Percentiles rank a stretch among this genome's conserved stretches.
These are phyloP conservation scores for Ceratobasidium sp. DNA, from an alignment of 1,284 basidiomycete genomes.

Conservation along the genomic window DNA sequence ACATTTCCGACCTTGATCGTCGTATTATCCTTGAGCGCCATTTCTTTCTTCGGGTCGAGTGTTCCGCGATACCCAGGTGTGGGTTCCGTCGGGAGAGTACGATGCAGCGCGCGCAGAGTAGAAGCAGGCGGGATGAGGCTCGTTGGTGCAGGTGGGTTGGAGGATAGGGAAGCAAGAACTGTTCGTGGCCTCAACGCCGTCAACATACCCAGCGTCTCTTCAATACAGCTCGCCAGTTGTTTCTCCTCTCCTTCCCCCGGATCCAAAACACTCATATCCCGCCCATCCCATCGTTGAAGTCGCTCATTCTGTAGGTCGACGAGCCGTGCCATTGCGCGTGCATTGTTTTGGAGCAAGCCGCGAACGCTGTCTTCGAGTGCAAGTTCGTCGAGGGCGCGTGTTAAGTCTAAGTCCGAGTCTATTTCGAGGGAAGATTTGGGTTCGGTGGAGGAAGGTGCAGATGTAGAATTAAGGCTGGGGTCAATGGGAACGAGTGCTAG, in stretches of 20 bases:
- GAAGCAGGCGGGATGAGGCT: conserved; percentile 71
- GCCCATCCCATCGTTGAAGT: conserved; percentile 58
- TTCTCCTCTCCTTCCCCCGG: conserved; percentile 77
- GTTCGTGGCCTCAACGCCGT: conserved; percentile 75
- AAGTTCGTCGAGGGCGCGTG: conserved; percentile 65
- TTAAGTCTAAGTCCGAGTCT: background rate
- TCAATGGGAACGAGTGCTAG: conserved; percentile 11
- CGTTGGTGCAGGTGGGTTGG: conserved; percentile 52
- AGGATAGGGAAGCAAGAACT: conserved; percentile 55
- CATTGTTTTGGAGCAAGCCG: conserved; percentile 73
- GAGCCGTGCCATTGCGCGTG: conserved; percentile 69
- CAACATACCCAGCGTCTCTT: conserved; percentile 74
- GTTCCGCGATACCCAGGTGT: conserved; percentile 79
- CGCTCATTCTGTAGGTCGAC: conserved; percentile 73
- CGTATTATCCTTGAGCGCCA: conserved; percentile 76
- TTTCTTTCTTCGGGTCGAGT: conserved; percentile 67
- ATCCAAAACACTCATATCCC: conserved; percentile 62
- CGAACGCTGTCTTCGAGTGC: conserved; percentile 75
- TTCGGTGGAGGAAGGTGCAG: conserved; percentile 5
- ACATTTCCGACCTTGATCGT: conserved; percentile 64
- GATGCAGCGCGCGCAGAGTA: conserved; percentile 73
- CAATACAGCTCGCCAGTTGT: conserved; percentile 81
- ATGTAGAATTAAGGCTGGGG: conserved; percentile 2
- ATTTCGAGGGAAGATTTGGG: conserved; percentile 18
- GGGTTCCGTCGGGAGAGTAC: conserved; percentile 70